Conservation (phyloP, 2,329 filamentous ascomycete genomes). For the Colletotrichum falcatum region DNA sequence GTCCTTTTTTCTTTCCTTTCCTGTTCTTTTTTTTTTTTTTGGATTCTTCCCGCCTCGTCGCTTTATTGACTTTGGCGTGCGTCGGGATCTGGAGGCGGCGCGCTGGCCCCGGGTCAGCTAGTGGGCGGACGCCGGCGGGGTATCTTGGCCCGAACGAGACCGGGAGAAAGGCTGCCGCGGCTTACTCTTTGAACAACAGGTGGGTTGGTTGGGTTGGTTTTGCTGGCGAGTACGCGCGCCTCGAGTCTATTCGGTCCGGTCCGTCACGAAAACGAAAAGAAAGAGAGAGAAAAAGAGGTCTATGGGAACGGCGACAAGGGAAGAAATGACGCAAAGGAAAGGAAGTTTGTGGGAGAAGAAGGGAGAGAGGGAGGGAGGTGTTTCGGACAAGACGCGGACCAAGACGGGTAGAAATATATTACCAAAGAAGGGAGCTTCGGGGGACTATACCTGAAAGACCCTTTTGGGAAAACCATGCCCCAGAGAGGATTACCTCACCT, state of each 20-base stretch:
- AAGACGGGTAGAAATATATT: slow-evolving; percentile 24
- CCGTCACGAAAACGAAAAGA: slow-evolving; percentile 3
- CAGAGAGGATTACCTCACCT: slow-evolving; percentile 36
- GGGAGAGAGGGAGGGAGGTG: background rate
- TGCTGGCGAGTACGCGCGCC: background rate
- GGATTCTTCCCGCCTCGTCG: background rate
- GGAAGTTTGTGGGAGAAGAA: background rate
- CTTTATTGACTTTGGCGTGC: background rate
- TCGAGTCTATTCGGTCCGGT: slow-evolving; percentile 1
- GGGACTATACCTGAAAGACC: slow-evolving; percentile 41
- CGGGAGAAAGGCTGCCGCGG: background rate
- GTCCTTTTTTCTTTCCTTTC: background rate
- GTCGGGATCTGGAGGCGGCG: background rate
- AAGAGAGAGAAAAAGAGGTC: background rate
- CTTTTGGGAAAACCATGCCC: slow-evolving; percentile 37
- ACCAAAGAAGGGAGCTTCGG: slow-evolving; percentile 28
- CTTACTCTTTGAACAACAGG: too few species aligned
- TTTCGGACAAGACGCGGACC: background rate
- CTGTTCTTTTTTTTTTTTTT: too few species aligned
- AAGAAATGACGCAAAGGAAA: background rate
- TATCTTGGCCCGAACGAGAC: slow-evolving; percentile 21
- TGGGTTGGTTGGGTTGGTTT: background rate
- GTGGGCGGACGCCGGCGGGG: background rate
- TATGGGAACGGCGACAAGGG: background rate
- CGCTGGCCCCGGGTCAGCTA: slow-evolving; percentile 14